Evolutionary conservation across 805 yeast species (phyloP), one percentile per base, ranked within the genome.

Genomic region (Myxozyma mucilagina): DNA sequence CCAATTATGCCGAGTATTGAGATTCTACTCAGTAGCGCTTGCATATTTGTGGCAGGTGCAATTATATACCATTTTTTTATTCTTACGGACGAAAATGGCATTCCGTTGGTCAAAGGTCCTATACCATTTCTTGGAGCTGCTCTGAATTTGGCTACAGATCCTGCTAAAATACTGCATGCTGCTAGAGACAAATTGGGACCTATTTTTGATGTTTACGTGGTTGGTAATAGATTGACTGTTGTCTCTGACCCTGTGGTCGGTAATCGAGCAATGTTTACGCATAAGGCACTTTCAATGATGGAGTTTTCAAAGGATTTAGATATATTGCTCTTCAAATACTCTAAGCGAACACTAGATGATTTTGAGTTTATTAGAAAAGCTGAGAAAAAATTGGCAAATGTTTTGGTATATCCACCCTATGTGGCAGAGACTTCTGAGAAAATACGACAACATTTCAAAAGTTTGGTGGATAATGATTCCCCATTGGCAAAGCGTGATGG

Each of bases 181-280:
- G 20, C 43, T 18, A 60, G 63, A 14, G 13, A 48, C 36, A 35
- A 20, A 11, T 32, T 41, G 6, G 60, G 63, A 20, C 24, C 42
- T 24, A 41, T 54, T 34, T 59, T 54, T 35, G 44, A 48, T 16
- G 36, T 60, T 16, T 54, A 52, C 43, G 35, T 53, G 4, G 64
- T 53, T 14, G 64, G 64, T 18, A 44, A 47, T 32, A 41, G 56
- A 13, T 24, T 60, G 51, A 44, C 49, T 32, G 14, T 60, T 35
- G 35, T 60, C 10, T 47, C 59, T 18, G 64, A 60, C 47, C 64
- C 64, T n/a, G 34, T 53, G 14, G 47, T 39, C 29, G 64, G 61
- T 13, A 52, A 48, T 29, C 60, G 56, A 18, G 18, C 34, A 13
- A 32, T 41, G 13, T 51, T 31, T 35, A 31, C 41, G 13, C 44